phyloP scores from a whole-genome alignment of 2,329 filamentous ascomycete species.

The Diaporthe australafricana region DNA sequence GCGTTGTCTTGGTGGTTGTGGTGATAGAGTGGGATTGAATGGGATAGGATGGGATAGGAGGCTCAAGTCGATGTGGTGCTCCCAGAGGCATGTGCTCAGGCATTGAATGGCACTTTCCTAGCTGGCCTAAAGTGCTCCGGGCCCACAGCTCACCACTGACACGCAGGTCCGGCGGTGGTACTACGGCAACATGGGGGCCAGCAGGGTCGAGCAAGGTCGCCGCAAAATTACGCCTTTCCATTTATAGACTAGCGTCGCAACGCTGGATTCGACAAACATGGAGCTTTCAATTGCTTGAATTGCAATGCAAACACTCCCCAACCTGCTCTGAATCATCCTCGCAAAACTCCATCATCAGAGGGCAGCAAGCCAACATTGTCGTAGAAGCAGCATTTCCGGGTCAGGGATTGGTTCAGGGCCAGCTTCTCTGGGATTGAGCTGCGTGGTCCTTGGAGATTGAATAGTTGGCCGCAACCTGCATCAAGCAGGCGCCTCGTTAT shows the following conservation, averaged over 20 bases:
- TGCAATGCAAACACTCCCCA: slow-evolving; percentile 28
- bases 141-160: not conserved
- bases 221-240: not conserved
- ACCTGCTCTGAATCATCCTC: slow-evolving; percentile 22
- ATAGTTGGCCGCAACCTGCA: slow-evolving; percentile 22
- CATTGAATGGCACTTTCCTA: slow-evolving; percentile 28
- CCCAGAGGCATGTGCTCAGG: slow-evolving; percentile 22
- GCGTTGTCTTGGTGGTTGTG: slow-evolving; percentile 17
- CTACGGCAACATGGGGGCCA: not conserved
- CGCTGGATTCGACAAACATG: slow-evolving; percentile 11
- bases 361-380: slow-evolving; percentile 19
- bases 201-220: not conserved
- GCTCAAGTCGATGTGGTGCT: slow-evolving; percentile 24
- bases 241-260: not conserved
- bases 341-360: slow-evolving; percentile 22
- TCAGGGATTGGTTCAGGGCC: slow-evolving; percentile 21
- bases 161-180: not conserved
- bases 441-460: slow-evolving; percentile 14
- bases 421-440: slow-evolving; percentile 16
- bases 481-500: slow-evolving; percentile 17
- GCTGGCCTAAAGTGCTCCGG: slow-evolving; percentile 32
- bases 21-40: slow-evolving; percentile 13
- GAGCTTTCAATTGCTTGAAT: slow-evolving; percentile 27
- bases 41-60: slow-evolving; percentile 20
- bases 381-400: slow-evolving; percentile 27